phyloP scores from a whole-genome alignment of 169 alveolate species.

The Plasmodium vivax region DNA sequence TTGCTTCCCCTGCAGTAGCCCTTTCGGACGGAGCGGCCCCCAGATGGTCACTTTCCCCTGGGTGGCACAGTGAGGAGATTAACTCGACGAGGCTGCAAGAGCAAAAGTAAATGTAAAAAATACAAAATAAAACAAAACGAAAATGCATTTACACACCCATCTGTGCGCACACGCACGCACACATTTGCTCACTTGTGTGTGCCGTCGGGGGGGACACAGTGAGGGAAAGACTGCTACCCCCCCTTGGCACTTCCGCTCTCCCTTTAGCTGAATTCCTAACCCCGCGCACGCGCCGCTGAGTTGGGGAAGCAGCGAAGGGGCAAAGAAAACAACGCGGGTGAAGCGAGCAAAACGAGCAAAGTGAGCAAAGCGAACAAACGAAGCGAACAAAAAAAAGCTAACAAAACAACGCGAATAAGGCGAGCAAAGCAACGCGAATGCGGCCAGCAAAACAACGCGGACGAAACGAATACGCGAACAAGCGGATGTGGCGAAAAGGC shows the following conservation, averaged over 20 bases:
- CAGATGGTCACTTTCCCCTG: background rate
- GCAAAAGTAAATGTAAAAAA: background rate
- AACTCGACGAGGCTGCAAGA: background rate
- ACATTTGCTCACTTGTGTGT: background rate
- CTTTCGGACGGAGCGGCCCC: background rate
- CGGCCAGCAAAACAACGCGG: background rate
- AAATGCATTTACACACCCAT: background rate
- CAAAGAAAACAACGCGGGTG: background rate
- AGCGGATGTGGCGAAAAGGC: background rate
- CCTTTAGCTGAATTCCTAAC: background rate
- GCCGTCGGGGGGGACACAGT: background rate
- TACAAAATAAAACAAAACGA: background rate
- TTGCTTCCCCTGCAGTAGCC: background rate
- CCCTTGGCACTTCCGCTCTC: background rate
- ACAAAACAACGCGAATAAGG: too few species aligned
- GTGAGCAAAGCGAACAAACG: background rate
- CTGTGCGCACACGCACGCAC: background rate
- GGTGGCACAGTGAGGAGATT: background rate
- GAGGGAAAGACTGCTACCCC: background rate
- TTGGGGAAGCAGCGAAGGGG: background rate
- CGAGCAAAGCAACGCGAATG: background rate
- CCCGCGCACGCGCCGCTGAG: background rate
- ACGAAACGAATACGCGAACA: background rate
- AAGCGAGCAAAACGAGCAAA: background rate
- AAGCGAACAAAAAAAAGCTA: background rate